Base-by-base conservation (phyloP, 768 basidiomycete species). In the Lyophyllum shimeji region DNA sequence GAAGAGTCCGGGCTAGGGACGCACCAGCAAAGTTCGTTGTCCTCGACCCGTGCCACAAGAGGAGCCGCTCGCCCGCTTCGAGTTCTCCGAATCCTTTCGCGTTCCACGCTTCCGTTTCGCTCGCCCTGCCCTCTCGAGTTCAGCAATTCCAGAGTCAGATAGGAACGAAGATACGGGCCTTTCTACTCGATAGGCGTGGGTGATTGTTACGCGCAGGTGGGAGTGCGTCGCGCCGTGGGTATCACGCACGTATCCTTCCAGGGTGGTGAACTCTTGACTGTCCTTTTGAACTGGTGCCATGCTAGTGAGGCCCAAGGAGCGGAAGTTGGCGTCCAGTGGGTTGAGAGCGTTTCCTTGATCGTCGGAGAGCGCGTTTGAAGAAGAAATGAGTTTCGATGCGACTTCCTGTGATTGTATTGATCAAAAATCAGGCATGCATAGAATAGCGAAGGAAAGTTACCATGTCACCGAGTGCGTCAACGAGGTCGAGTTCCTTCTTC, bases 401-500 rank as follows among this genome's bases (percentile, higher is more conserved):
- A 86, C 71, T 74, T 84, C 82, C 81, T 83, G 50, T 1, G 17
- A 37, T 52, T 17, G 44, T 20, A 42, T 20, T 46, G 43, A 13
- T 23, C 3, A 44, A 12, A 1, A 7, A 3, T 7, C 7, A 3
- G 9, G n/a, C 3, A 23, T 18, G 23, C 3, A 44, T 9, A 17
- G 15, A 24, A 7, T 2, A 15, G 17, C 25, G 24, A 6, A 46
- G 17, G 17, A 33, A 7, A 24, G 5, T 40, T n/a, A 79, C 82
- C 84, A 86, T 85, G 63, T 86, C 83, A 2, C 83, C 82, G 21
- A 86, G 76, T 18, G 83, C 82, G 58, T 85, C 84, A 15, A 85
- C 82, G 20, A 84, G 76, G n/a, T 83, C 81, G 40, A 85, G 75
- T 71, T 85, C 83, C 65, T 63, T 75, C 62, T 84, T 81, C 57